These are phyloP conservation scores for Pythium myriotylum DNA, from an alignment of 352 stramenopile species.

Conservation along the genomic window DNA sequence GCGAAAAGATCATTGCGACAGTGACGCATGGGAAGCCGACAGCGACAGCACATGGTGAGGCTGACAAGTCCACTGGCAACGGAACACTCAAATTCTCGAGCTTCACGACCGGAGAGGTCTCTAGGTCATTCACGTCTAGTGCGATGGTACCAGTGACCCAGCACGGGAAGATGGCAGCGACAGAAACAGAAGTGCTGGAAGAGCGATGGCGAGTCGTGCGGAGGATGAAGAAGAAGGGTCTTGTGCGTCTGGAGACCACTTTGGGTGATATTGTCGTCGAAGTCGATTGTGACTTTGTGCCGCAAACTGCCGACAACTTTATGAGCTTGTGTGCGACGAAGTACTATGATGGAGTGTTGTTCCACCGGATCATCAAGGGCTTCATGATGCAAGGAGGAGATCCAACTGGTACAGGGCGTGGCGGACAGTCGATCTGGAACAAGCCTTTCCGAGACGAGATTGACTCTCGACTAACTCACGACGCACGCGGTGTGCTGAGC, in stretches of 20 bases:
- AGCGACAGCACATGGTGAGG: background rate
- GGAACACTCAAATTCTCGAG: constrained; percentile 64
- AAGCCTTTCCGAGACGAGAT: constrained; percentile 97
- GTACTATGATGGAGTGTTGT: constrained; percentile 95
- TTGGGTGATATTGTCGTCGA: constrained; percentile 95
- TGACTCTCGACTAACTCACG: constrained; percentile 85
- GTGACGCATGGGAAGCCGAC: constrained; percentile 49
- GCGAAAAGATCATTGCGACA: constrained; percentile 77
- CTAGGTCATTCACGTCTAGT: constrained; percentile 96
- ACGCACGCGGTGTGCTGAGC: constrained; percentile 89
- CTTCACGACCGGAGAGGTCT: constrained; percentile 90
- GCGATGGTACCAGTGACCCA: constrained; percentile 76
- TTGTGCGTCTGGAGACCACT: constrained; percentile 95
- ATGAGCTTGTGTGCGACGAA: constrained; percentile 91
- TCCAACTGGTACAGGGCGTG: constrained; percentile 94
- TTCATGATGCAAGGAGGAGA: constrained; percentile 97
- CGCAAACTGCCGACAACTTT: constrained; percentile 97
- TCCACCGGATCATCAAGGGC: constrained; percentile 96
- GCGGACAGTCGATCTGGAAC: constrained; percentile 94
- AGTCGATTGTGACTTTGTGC: constrained; percentile 97
- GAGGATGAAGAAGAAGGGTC: constrained; percentile 96
- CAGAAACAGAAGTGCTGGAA: constrained; percentile 64
- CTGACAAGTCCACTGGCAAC: background rate
- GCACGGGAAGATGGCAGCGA: constrained; percentile 52
- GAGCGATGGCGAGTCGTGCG: constrained; percentile 87